Conservation (phyloP, 805 yeast species). For the Phaffomyces opuntiae region DNA sequence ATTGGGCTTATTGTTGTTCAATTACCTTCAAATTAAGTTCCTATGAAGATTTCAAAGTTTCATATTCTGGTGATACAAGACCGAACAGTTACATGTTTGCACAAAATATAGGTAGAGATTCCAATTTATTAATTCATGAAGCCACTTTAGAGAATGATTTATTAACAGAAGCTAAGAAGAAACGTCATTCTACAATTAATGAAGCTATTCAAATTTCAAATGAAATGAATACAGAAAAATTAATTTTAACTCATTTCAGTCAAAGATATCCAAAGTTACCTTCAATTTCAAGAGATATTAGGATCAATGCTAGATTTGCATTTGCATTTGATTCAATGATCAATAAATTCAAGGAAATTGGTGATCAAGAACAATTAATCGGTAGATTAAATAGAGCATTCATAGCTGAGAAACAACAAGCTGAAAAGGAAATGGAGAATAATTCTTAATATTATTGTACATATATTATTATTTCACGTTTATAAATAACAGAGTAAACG, state of each 20-base stretch:
- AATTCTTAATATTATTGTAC: too few species aligned
- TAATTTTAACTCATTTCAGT: constrained; percentile 86
- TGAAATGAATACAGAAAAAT: constrained; percentile 62
- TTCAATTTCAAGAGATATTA: constrained; percentile 23
- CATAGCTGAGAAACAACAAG: constrained; percentile 22
- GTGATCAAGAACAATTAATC: constrained; percentile 26
- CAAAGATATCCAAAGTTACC: constrained; percentile 73
- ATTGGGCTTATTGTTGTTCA: constrained; percentile 66
- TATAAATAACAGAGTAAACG: neutral
- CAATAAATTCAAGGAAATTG: constrained; percentile 37
- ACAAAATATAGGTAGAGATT: constrained; percentile 48
- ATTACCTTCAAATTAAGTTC: constrained; percentile 37
- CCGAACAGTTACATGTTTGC: constrained; percentile 62
- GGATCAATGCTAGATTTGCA: constrained; percentile 29
- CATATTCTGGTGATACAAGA: constrained; percentile 94
- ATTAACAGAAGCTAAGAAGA: constrained; percentile 67
- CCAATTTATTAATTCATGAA: constrained; percentile 84
- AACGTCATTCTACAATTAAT: constrained; percentile 80
- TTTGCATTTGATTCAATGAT: constrained; percentile 67
- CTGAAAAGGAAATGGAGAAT: constrained; percentile 10
- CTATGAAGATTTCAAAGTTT: constrained; percentile 46
- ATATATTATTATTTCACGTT: neutral
- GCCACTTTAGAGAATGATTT: constrained; percentile 84
- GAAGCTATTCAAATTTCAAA: constrained; percentile 74
- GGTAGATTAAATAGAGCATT: constrained; percentile 26